Conservation (phyloP, 768 basidiomycete genomes). For the Sporobolomyces phaffii region DNA sequence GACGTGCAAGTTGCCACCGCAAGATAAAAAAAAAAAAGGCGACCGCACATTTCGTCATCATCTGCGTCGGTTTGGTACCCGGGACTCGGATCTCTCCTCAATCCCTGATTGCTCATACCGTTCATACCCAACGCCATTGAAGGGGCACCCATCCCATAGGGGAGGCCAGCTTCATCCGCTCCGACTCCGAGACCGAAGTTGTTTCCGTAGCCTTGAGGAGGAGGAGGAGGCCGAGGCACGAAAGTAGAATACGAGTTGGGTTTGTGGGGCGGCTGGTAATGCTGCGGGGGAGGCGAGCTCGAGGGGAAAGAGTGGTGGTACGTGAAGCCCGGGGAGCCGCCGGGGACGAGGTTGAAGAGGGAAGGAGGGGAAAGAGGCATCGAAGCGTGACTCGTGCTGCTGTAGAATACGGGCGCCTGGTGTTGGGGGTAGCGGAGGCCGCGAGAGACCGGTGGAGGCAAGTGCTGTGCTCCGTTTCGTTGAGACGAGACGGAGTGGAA, state of each 20-base stretch:
- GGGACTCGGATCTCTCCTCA: slow-evolving; percentile 1
- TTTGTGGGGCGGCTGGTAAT: not conserved
- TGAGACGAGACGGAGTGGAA: too few species aligned
- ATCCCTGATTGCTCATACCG: not conserved
- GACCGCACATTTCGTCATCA: slow-evolving; percentile 3
- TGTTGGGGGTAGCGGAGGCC: not conserved
- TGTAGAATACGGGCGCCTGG: slow-evolving; percentile 1
- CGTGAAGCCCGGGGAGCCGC: slow-evolving; percentile 1
- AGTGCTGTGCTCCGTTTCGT: too few species aligned
- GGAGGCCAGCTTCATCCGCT: too few species aligned
- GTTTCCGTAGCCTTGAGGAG: not conserved
- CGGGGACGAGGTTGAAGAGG: slow-evolving; percentile 11
- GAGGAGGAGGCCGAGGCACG: not conserved
- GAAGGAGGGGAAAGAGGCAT: slow-evolving; percentile 14
- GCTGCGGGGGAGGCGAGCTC: not conserved
- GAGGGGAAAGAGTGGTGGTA: slow-evolving; percentile 3
- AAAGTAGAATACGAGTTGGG: not conserved
- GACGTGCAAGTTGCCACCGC: too few species aligned
- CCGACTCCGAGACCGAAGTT: not conserved
- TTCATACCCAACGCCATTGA: not conserved
- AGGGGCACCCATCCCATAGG: not conserved
- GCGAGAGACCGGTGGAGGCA: too few species aligned
- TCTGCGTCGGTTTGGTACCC: not conserved
- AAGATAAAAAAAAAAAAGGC: too few species aligned
- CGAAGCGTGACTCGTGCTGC: slow-evolving; percentile 7